A percentile compares a stretch with the other conserved stretches of the same genome.
These are phyloP conservation scores for Geotrichum carabidarum DNA, from an alignment of 1,139 yeast genomes.

Conservation along the genomic window DNA sequence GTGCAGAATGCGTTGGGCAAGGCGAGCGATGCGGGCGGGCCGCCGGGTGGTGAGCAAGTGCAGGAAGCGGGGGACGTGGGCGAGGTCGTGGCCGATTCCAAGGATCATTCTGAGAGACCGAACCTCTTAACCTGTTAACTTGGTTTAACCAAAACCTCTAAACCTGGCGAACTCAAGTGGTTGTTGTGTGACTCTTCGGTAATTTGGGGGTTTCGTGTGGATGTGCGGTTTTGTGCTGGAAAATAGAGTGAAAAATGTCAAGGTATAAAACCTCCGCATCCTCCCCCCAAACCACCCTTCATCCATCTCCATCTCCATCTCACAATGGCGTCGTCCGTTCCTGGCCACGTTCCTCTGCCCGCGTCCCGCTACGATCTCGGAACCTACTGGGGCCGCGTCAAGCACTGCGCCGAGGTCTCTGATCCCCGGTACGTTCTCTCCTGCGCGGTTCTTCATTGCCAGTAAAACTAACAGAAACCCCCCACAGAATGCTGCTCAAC, in stretches of 20 bases:
- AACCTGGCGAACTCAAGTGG: not conserved
- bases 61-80: slow-evolving; percentile 48
- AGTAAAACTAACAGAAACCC: not conserved
- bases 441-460: too few species aligned
- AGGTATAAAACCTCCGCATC: not conserved
- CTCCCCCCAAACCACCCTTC: too few species aligned
- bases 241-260: not conserved
- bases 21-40: slow-evolving; percentile 38
- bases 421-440: slow-evolving; percentile 55
- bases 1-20: slow-evolving; percentile 51
- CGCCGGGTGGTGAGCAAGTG: slow-evolving; percentile 39
- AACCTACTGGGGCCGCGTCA: slow-evolving; percentile 89
- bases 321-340: slow-evolving; percentile 80
- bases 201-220: not conserved
- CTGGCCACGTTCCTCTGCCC: slow-evolving; percentile 76
- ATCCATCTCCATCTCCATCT: not conserved
- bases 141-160: not conserved
- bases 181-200: not conserved
- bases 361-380: slow-evolving; percentile 69
- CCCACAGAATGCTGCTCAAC: slow-evolving; percentile 63
- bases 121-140: not conserved
- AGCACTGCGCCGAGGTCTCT: slow-evolving; percentile 86
- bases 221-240: not conserved
- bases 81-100: slow-evolving; percentile 64
- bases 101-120: slow-evolving; percentile 23